Conservation (phyloP, 2,329 filamentous ascomycete species). For the Exophiala dermatitidis region DNA sequence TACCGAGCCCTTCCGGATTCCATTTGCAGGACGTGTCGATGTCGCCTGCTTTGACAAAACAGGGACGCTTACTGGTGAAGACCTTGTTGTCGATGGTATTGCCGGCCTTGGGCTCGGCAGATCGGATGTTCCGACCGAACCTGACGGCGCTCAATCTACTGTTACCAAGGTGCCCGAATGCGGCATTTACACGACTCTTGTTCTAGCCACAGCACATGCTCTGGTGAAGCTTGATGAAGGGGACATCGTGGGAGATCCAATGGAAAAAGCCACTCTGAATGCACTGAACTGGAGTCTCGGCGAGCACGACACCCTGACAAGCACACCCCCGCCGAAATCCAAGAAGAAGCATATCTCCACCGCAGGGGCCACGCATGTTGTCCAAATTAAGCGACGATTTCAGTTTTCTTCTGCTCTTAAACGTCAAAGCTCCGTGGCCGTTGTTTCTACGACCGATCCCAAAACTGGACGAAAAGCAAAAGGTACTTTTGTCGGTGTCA, state of each 20-base stretch:
- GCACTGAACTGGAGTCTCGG: constrained; percentile 92
- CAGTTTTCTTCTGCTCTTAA: constrained; percentile 97
- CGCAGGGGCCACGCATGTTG: constrained; percentile 55
- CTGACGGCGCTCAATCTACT: constrained; percentile 74
- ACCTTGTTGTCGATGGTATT: constrained; percentile 93
- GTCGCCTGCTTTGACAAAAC: constrained; percentile 99
- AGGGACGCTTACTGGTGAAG: constrained; percentile 90
- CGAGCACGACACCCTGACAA: constrained; percentile 73
- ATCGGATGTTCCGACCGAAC: constrained; percentile 58
- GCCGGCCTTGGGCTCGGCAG: constrained; percentile 75
- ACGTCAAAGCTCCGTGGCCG: constrained; percentile 89
- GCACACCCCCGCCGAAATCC: constrained; percentile 49
- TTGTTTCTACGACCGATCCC: constrained; percentile 63
- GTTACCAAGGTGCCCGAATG: constrained; percentile 65
- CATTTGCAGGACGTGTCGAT: constrained; percentile 89
- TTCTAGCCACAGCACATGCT: constrained; percentile 89
- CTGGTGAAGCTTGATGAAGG: constrained; percentile 94
- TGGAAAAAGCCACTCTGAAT: constrained; percentile 91
- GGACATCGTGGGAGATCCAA: constrained; percentile 93
- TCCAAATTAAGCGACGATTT: constrained; percentile 94
- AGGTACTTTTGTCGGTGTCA: constrained; percentile 88
- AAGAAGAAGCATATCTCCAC: constrained; percentile 42
- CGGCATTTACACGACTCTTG: constrained; percentile 76
- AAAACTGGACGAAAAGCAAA: constrained; percentile 68
- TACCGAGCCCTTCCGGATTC: constrained; percentile 97